These are phyloP conservation scores for Trypanosoma lewisi DNA, from an alignment of 208 protist genomes.

Conservation along the genomic window DNA sequence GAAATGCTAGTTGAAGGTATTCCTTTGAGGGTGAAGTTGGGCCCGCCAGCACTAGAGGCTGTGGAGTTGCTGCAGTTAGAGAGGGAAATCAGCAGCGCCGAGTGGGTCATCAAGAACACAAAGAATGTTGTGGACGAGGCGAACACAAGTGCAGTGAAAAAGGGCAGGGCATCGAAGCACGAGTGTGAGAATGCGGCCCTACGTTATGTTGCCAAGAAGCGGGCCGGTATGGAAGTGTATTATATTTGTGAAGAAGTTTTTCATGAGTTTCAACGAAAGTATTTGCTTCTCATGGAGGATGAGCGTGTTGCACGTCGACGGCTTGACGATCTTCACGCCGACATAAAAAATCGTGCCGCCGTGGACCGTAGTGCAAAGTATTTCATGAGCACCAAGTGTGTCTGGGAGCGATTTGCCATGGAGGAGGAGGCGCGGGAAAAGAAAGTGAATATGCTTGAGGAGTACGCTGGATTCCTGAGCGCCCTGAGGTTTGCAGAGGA, in stretches of 20 bases:
- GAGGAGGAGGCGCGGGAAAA: slow-evolving; percentile 31
- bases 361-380: slow-evolving; percentile 32
- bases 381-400: slow-evolving; percentile 47
- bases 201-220: slow-evolving; percentile 23
- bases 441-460: slow-evolving; percentile 37
- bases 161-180: not conserved
- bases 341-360: slow-evolving; percentile 25
- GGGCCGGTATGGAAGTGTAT: slow-evolving; percentile 9
- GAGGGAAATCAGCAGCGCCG: slow-evolving; percentile 20
- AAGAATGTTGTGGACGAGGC: slow-evolving; percentile 31
- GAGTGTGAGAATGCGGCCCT: slow-evolving; percentile 21
- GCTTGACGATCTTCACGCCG: slow-evolving; percentile 25
- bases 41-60: slow-evolving; percentile 5
- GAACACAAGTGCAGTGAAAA: not conserved
- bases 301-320: slow-evolving; percentile 35
- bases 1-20: slow-evolving; percentile 16
- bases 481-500: slow-evolving; percentile 41
- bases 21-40: slow-evolving; percentile 23
- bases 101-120: slow-evolving; percentile 20
- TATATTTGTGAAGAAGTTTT: slow-evolving; percentile 29
- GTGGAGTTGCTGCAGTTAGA: slow-evolving; percentile 8
- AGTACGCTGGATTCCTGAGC: slow-evolving; percentile 41
- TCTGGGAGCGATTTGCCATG: slow-evolving; percentile 41
- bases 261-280: slow-evolving; percentile 21
- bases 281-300: slow-evolving; percentile 14